phyloP scores from a whole-genome alignment of 2,329 filamentous ascomycete genomes.

The Pseudogymnoascus sp. region DNA sequence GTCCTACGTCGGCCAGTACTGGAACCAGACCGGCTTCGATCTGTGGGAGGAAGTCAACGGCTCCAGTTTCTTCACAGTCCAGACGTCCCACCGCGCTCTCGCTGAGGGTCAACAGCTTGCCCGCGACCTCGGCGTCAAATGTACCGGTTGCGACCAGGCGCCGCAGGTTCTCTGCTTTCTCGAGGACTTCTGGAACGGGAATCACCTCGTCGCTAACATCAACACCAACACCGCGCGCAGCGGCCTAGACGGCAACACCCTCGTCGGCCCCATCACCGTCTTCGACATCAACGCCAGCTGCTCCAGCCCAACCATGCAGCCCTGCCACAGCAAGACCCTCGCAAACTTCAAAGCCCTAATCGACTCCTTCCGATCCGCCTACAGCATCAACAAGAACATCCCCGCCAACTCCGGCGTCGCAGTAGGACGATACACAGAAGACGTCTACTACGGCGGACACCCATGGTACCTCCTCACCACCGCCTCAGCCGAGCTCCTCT shows the following conservation, averaged over 20 bases:
- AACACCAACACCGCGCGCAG: constrained; percentile 53
- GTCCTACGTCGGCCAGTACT: constrained; percentile 66
- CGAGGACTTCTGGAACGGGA: constrained; percentile 63
- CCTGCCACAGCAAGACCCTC: constrained; percentile 46
- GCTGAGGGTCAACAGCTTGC: constrained; percentile 63
- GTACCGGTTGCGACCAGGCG: constrained; percentile 53
- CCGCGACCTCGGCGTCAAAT: constrained; percentile 50
- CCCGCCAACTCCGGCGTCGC: constrained; percentile 51
- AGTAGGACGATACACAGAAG: constrained; percentile 63
- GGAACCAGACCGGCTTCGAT: constrained; percentile 60
- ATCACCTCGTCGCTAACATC: constrained; percentile 64
- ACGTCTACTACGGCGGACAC: constrained; percentile 70
- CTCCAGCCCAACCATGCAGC: constrained; percentile 67
- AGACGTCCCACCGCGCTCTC: constrained; percentile 61
- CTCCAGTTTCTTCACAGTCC: constrained; percentile 72
- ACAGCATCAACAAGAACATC: constrained; percentile 61
- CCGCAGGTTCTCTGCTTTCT: constrained; percentile 67
- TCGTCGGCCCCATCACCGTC: constrained; percentile 58
- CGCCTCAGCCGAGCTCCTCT: constrained; percentile 73
- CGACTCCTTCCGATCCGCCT: constrained; percentile 67
- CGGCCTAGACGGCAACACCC: constrained; percentile 65
- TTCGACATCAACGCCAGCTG: constrained; percentile 65
- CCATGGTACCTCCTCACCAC: constrained; percentile 75
- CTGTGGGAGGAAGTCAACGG: constrained; percentile 77
- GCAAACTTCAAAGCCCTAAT: constrained; percentile 70